phyloP scores from a whole-genome alignment of 2,329 filamentous ascomycete genomes.

The Domatiomyces catenatus region DNA sequence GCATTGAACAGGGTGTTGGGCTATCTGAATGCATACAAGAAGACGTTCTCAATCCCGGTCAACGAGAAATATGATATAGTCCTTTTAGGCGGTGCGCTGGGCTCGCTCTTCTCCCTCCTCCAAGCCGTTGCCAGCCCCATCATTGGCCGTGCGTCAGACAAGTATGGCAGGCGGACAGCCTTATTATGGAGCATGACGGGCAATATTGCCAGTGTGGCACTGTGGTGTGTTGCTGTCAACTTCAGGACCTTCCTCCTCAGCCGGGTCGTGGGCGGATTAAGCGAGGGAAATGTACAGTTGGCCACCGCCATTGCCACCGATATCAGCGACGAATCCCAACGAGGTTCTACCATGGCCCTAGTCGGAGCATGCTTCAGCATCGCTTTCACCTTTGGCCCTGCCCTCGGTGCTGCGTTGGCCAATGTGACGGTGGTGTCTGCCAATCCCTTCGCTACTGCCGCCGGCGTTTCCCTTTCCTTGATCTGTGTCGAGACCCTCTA shows the following conservation, averaged over 20 bases:
- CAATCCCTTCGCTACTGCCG: conserved; percentile 89
- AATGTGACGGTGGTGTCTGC: conserved; percentile 61
- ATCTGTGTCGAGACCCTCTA: conserved; percentile 81
- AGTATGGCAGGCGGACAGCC: conserved; percentile 70
- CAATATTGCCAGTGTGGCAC: conserved; percentile 80
- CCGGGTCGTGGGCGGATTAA: conserved; percentile 77
- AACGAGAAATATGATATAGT: conserved; percentile 96
- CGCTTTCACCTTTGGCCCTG: conserved; percentile 91
- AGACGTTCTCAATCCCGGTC: conserved; percentile 78
- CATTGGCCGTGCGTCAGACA: conserved; percentile 78
- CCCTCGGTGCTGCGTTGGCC: conserved; percentile 73
- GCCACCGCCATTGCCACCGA: conserved; percentile 94
- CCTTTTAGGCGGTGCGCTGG: conserved; percentile 78
- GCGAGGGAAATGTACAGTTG: conserved; percentile 92
- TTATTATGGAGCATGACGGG: conserved; percentile 83
- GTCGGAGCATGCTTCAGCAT: conserved; percentile 94
- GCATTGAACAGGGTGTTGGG: conserved; percentile 64
- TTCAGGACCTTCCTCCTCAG: conserved; percentile 95
- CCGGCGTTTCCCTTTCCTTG: conserved; percentile 68
- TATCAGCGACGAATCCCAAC: conserved; percentile 70
- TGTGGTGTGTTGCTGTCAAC: conserved; percentile 87
- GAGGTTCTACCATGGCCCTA: conserved; percentile 86
- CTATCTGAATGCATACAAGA: conserved; percentile 88
- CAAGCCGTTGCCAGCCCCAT: conserved; percentile 85
- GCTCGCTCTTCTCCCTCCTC: conserved; percentile 82